Percentiles rank a stretch among this genome's conserved stretches.
Evolutionary conservation across 2,329 filamentous ascomycete genomes (phyloP).

Genomic region (Trichophyton simii): DNA sequence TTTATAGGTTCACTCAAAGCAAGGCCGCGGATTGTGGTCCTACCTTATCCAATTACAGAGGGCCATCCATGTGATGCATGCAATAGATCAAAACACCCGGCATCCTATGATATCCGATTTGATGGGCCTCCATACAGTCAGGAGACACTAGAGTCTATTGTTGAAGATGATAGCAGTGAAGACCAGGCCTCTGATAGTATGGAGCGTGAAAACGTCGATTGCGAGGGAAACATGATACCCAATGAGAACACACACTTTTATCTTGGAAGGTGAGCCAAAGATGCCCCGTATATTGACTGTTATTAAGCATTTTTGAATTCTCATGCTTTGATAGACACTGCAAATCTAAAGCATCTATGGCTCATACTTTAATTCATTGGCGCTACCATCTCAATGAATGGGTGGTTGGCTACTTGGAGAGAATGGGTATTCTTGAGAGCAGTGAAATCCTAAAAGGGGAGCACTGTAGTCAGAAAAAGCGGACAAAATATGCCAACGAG

Average conservation of each 20-base stretch:
- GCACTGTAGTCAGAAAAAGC: constrained; percentile 47
- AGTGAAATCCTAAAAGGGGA: constrained; percentile 50
- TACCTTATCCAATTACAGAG: constrained; percentile 32
- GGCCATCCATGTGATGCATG: constrained; percentile 54
- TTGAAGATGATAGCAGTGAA: constrained; percentile 32
- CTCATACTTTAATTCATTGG: constrained; percentile 65
- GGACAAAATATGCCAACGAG: constrained; percentile 47
- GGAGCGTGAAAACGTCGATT: constrained; percentile 30
- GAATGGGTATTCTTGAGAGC: constrained; percentile 45
- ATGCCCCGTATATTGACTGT: not conserved
- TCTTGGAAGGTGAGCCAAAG: constrained; percentile 36
- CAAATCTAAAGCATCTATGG: constrained; percentile 53
- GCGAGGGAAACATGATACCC: constrained; percentile 37
- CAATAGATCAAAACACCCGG: constrained; percentile 55
- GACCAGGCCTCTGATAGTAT: constrained; percentile 23
- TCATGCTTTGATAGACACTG: constrained; percentile 34
- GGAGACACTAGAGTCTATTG: constrained; percentile 52
- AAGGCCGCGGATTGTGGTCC: constrained; percentile 48
- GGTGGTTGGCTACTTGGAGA: constrained; percentile 51
- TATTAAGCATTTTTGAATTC: too few relatives aligned
- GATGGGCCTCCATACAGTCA: constrained; percentile 54
- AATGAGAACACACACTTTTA: constrained; percentile 38
- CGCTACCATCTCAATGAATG: constrained; percentile 59
- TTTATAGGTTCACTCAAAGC: constrained; percentile 56
- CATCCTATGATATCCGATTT: constrained; percentile 52